phyloP scores from a whole-genome alignment of 768 basidiomycete genomes.

The Lactarius tabidus region DNA sequence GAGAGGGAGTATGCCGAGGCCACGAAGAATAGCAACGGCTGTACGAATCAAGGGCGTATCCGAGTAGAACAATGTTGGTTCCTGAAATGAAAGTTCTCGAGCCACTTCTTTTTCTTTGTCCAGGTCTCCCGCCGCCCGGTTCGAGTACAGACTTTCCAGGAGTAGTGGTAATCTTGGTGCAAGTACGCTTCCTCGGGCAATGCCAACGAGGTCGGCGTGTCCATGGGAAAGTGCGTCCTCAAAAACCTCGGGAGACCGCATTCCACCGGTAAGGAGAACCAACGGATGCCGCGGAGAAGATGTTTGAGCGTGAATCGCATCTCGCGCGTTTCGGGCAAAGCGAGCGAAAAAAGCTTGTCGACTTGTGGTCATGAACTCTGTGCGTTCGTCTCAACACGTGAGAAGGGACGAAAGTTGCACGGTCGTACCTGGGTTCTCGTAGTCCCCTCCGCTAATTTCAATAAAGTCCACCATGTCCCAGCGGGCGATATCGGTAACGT shows the following conservation, averaged over 20 bases:
- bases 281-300: conserved; percentile 43
- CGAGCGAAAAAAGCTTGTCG: conserved; percentile 72
- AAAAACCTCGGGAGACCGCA: conserved; percentile 57
- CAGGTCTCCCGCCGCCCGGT: background rate
- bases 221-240: conserved; percentile 45
- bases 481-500: conserved; percentile 54
- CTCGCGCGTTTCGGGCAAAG: conserved; percentile 57
- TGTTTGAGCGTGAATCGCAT: conserved; percentile 37
- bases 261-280: conserved; percentile 78
- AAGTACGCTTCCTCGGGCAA: conserved; percentile 64
- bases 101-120: conserved; percentile 22
- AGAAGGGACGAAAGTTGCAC: background rate
- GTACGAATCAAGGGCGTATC: conserved; percentile 5
- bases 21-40: conserved; percentile 22
- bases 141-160: conserved; percentile 25
- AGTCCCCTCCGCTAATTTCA: conserved; percentile 85
- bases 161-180: conserved; percentile 55
- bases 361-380: conserved; percentile 34
- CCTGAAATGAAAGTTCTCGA: conserved; percentile 1
- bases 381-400: background rate
- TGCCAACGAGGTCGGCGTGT: conserved; percentile 72
- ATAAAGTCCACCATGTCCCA: conserved; percentile 77
- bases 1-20: conserved; percentile 27
- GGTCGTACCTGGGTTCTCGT: conserved; percentile 65
- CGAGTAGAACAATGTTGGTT: conserved; percentile 13